phyloP scores from a whole-genome alignment of 2,329 filamentous ascomycete species.

The Camptophora hylomeconis region DNA sequence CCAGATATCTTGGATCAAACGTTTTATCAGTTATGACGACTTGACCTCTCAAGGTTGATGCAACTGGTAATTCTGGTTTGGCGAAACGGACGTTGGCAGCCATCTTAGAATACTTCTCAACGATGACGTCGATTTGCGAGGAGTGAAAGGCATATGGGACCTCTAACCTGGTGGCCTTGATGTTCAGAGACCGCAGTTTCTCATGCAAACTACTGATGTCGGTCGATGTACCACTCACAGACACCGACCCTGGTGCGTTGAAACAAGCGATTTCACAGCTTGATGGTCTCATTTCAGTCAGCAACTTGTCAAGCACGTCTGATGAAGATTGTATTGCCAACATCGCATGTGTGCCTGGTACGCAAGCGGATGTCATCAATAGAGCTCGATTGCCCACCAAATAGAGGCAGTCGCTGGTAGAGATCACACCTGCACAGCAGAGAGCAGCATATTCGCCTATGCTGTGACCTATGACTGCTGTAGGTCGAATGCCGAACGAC shows the following conservation, averaged over 20 bases:
- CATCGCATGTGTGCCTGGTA: conserved; percentile 54
- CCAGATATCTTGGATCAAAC: conserved; percentile 50
- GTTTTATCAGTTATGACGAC: conserved; percentile 44
- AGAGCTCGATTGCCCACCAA: conserved; percentile 40
- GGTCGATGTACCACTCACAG: conserved; percentile 50
- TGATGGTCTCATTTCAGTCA: conserved; percentile 27
- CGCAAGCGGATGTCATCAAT: conserved; percentile 53
- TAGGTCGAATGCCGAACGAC: conserved; percentile 14
- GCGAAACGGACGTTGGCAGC: conserved; percentile 43
- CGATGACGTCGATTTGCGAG: conserved; percentile 49
- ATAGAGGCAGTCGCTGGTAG: conserved; percentile 16
- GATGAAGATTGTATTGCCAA: conserved; percentile 37
- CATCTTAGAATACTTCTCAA: conserved; percentile 44
- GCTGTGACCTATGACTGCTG: conserved; percentile 20
- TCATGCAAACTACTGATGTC: conserved; percentile 43
- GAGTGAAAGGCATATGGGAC: conserved; percentile 58
- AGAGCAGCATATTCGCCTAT: conserved; percentile 23
- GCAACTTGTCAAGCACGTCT: conserved; percentile 36
- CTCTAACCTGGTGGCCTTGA: conserved; percentile 50
- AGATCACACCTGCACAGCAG: conserved; percentile 17
- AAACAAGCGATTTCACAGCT: conserved; percentile 51
- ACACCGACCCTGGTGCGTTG: conserved; percentile 63
- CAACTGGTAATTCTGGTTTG: conserved; percentile 46
- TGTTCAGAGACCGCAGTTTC: conserved; percentile 37
- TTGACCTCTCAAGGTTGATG: conserved; percentile 54